Evolutionary conservation across 257 asterid genomes (phyloP), one percentile per base, ranked within the genome.

Genomic region (Coffea canephora): DNA sequence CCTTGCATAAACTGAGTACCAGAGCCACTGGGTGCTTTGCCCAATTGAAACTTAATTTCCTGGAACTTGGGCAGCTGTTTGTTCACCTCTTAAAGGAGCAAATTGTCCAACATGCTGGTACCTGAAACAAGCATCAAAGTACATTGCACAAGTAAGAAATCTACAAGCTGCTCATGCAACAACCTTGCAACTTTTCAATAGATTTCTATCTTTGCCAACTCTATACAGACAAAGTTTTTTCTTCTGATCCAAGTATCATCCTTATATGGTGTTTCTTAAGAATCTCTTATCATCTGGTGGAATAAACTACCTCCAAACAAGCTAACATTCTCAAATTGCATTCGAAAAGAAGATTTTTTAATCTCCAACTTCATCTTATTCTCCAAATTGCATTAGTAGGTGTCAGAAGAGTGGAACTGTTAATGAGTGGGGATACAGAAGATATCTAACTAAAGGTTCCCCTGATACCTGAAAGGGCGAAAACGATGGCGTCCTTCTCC

Each of bases 41-140:
- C 98, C 99, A 82, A 95, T 93, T 74, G 99, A 95, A 78, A 95
- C 91, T 96, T 97, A 95, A 86, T 95, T 97, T 86, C 99, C 98
- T 6, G 98, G 99, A 75, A 95, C 96, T 83, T 93, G 91, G 45
- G 99, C 99, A 52, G 98, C 99, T 13, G 99, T 92, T 79, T 95
- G 97, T 88, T 93, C 98, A 43, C 97, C 98, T 82, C 99, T 97
- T 87, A 95, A 79, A 36, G 97, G 98, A 74, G 99, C 99, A 78
- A 95, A 95, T 80, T 95, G 99, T 76, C 99, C 99, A 25, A 95
- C 83, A 89, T 95, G 99, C 84, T 87, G 87, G 96, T 95, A 95
- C 90, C 99, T 95, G 79, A 21, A 88, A 49, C 68, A 72, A 39
- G 55, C 45, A 64, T 64, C 43, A 59, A 23, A 67, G 54, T 39